Base-by-base conservation (phyloP, 805 yeast species). In the Starmerella floris region DNA sequence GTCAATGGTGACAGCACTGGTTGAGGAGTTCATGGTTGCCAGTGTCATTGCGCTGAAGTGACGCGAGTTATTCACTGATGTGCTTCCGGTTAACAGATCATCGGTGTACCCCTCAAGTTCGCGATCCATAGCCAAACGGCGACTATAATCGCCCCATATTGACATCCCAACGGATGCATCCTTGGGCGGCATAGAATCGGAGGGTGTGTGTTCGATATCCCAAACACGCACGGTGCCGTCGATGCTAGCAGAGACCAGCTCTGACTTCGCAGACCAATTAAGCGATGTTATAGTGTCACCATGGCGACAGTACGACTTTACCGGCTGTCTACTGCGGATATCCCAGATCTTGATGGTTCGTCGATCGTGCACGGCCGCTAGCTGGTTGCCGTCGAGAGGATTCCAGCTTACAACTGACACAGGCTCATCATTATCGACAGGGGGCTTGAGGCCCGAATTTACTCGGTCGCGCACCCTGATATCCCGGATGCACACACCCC, bases 401-500 rank as follows among this genome's bases (percentile, higher is more conserved):
- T 78, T 72, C 93, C 91, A 83, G 51, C 68, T 69, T 37, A 77
- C 72, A 17, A 62, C 43, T 38, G 67, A 65, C 0, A 77, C 66
- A 13, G 56, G 30, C 28, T 55, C 53, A 43, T 56, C 48, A 42
- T 60, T 57, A 22, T 47, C 52, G 0, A 53, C 56, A 16, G 65
- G 61, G 3, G 78, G 76, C 25, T 68, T 63, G 44, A 71, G 64
- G 17, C 68, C 64, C 3, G 68, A 56, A 4, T 69, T 62, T 20
- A 39, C 41, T 9, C 50, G 41, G 26, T 63, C 64, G 5, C 68
- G 63, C 3, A 69, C 66, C 50, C 94, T 67, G 49, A 82, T 60
- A 59, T 84, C 95, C 48, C 76, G 69, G 31, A 84, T 60, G 0
- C 91, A 77, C 9, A 83, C 69, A 2, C 94, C 95, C 55, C 76